phyloP scores from a whole-genome alignment of 495 filamentous ascomycete species.

The Penicillium lividum region DNA sequence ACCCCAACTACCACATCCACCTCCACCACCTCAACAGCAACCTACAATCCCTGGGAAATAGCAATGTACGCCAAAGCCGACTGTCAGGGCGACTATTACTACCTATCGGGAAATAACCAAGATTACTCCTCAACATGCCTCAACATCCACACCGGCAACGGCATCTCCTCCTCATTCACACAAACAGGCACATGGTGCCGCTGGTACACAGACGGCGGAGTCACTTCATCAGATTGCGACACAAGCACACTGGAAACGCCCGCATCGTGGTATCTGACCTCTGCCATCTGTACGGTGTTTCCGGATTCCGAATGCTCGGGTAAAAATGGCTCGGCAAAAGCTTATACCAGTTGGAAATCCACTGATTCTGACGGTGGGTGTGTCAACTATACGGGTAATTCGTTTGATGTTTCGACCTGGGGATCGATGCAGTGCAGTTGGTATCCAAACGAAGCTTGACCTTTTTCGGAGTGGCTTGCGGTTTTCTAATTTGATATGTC shows the following conservation, averaged over 20 bases:
- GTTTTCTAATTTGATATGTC: not conserved
- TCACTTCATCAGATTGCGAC: not conserved
- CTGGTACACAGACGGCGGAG: not conserved
- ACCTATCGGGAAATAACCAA: not conserved
- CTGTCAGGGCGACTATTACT: not conserved
- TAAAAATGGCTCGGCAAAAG: not conserved
- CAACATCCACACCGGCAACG: not conserved
- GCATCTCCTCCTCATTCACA: not conserved
- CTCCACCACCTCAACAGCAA: not conserved
- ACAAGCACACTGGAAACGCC: not conserved
- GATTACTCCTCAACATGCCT: not conserved
- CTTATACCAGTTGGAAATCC: not conserved
- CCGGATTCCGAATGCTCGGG: not conserved
- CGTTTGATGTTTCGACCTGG: not conserved
- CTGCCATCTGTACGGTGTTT: not conserved
- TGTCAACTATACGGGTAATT: not conserved
- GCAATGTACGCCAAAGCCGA: not conserved
- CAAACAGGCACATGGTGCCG: not conserved
- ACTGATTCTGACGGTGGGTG: not conserved
- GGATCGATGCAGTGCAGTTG: not conserved
- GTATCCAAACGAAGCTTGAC: not conserved
- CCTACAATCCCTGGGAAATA: not conserved
- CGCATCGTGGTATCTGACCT: not conserved
- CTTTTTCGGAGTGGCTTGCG: too few species aligned
- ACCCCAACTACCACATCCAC: not conserved